These are phyloP conservation scores for Nemania abortiva DNA, from an alignment of 2,329 filamentous ascomycete species.

Conservation along the genomic window DNA sequence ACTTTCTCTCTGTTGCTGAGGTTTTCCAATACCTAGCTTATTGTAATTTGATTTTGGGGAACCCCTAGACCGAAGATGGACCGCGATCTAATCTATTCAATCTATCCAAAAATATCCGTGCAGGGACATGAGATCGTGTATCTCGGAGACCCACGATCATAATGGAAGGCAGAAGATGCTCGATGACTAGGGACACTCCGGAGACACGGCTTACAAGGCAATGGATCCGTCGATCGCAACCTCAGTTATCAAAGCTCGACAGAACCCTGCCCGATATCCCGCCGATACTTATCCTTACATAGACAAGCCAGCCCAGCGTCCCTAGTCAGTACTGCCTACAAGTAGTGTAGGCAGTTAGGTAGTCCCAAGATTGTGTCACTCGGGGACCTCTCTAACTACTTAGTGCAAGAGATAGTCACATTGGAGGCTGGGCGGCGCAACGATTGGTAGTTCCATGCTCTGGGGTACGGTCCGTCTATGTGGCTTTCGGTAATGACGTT, in stretches of 20 bases:
- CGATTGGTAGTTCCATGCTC: not conserved
- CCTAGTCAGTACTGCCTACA: not conserved
- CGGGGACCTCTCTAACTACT: slow-evolving; percentile 5
- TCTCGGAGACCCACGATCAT: not conserved
- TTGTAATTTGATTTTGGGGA: not conserved
- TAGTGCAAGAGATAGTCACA: not conserved
- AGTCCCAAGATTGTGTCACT: slow-evolving; percentile 3
- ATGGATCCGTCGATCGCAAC: slow-evolving; percentile 30
- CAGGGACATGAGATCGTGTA: not conserved
- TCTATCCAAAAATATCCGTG: slow-evolving; percentile 5
- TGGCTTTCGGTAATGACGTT: slow-evolving; percentile 15
- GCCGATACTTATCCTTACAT: too few relatives aligned
- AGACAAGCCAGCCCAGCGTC: too few relatives aligned
- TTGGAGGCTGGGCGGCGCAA: slow-evolving; percentile 5
- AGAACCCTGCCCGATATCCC: slow-evolving; percentile 8
- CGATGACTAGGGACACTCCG: slow-evolving; percentile 1
- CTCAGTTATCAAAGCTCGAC: slow-evolving; percentile 6
- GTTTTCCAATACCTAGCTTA: not conserved
- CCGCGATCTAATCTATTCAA: not conserved
- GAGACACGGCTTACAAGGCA: slow-evolving; percentile 13
- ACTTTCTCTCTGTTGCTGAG: not conserved
- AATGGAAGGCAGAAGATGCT: not conserved
- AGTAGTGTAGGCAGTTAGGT: not conserved
- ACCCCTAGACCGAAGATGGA: not conserved
- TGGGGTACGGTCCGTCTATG: not conserved